phyloP scores from a whole-genome alignment of 345 rosid species.

The Eucalyptus sp. region DNA sequence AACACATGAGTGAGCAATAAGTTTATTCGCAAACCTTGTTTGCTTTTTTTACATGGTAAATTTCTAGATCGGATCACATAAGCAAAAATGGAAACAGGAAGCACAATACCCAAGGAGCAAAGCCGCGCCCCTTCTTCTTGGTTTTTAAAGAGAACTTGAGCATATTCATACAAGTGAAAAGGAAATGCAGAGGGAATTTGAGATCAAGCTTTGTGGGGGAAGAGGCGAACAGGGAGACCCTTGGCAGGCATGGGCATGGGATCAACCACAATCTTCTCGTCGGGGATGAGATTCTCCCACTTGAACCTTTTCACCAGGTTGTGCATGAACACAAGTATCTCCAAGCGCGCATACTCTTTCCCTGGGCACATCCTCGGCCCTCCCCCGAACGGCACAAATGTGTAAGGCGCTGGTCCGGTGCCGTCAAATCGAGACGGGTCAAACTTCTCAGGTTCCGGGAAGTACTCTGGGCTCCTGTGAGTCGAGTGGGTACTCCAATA shows the following conservation, averaged over 20 bases:
- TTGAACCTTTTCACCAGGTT: conserved; percentile 14
- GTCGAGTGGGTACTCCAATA: conserved; percentile 26
- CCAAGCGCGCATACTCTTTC: conserved; percentile 20
- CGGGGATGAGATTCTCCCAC: conserved; percentile 7
- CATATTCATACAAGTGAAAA: neutral
- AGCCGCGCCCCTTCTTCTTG: neutral
- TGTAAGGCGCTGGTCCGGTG: conserved; percentile 20
- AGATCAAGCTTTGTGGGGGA: conserved; percentile 6
- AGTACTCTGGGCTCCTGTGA: conserved; percentile 5
- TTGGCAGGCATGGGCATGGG: conserved; percentile 21
- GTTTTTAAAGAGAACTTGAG: neutral
- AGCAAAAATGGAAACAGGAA: neutral
- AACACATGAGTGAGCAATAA: neutral
- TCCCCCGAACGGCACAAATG: conserved; percentile 24
- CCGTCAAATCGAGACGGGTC: conserved; percentile 18
- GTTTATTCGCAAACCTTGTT: neutral
- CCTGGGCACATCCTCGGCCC: conserved; percentile 33
- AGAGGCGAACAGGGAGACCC: conserved; percentile 21
- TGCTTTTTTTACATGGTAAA: neutral
- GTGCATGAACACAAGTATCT: conserved; percentile 26
- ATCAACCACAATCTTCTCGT: conserved; percentile 15
- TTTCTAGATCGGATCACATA: neutral
- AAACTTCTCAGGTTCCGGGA: conserved; percentile 17
- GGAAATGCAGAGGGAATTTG: neutral
- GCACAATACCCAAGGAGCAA: neutral